Evolutionary conservation across 345 rosid species (phyloP).

Genomic region (Adansonia digitata): DNA sequence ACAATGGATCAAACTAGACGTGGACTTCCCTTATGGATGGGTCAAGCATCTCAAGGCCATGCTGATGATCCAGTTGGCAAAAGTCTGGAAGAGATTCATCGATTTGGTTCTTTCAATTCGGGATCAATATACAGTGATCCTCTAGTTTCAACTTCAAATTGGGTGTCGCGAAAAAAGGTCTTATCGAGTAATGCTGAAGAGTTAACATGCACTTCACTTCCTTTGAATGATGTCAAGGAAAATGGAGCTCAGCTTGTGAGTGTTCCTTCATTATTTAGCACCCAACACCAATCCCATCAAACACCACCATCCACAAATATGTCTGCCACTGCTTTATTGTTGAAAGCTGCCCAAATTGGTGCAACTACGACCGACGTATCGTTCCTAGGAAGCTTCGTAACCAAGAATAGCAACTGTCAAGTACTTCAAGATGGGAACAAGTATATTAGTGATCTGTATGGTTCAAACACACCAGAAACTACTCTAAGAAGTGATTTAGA

Average conservation of each 20-base stretch:
- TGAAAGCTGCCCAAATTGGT: slow-evolving; percentile 86
- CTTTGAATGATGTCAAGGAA: slow-evolving; percentile 27
- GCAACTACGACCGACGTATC: slow-evolving; percentile 45
- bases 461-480: slow-evolving; percentile 25
- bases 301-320: slow-evolving; percentile 41
- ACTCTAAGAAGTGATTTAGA: slow-evolving; percentile 29
- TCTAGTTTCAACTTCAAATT: slow-evolving; percentile 26
- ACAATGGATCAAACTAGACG: slow-evolving; percentile 27
- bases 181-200: slow-evolving; percentile 21
- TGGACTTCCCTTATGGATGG: slow-evolving; percentile 42
- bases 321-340: slow-evolving; percentile 92
- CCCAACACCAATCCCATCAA: slow-evolving; percentile 33
- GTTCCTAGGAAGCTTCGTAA: slow-evolving; percentile 43
- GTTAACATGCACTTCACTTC: slow-evolving; percentile 31
- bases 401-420: slow-evolving; percentile 24
- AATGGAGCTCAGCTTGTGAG: slow-evolving; percentile 35
- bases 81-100: slow-evolving; percentile 33
- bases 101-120: slow-evolving; percentile 25
- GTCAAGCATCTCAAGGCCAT: slow-evolving; percentile 26
- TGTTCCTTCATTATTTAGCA: no score
- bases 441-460: slow-evolving; percentile 47
- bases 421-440: slow-evolving; percentile 42
- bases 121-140: slow-evolving; percentile 24
- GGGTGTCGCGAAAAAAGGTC: slow-evolving; percentile 45
- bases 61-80: slow-evolving; percentile 28